Evolutionary conservation across 352 stramenopile species (phyloP).

Genomic region (Phytopythium litorale): DNA sequence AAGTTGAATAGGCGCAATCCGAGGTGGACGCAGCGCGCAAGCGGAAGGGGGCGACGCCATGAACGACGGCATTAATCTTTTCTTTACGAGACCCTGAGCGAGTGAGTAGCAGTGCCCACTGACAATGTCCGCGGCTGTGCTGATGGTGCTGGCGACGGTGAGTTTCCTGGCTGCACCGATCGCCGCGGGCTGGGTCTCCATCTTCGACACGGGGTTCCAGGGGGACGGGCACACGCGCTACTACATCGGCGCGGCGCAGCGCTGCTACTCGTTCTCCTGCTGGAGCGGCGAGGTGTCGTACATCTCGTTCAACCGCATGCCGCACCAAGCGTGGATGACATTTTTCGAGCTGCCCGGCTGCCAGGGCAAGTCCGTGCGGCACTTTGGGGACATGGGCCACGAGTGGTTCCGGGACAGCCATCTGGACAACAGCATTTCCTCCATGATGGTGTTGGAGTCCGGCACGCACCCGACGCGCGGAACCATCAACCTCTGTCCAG

Average conservation of each 20-base stretch:
- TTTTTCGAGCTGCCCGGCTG: neutral
- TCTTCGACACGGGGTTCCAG: neutral
- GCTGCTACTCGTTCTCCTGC: constrained; percentile 5
- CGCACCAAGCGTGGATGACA: neutral
- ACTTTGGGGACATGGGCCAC: neutral
- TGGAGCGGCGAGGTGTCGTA: neutral
- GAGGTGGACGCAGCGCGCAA: neutral
- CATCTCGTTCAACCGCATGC: neutral
- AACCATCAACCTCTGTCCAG: neutral
- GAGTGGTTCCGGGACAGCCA: neutral
- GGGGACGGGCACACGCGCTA: neutral
- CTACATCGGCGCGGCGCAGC: neutral
- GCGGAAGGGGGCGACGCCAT: no score
- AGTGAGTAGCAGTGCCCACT: no score
- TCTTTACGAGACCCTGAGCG: no score
- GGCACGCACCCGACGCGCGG: neutral
- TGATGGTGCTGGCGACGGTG: neutral
- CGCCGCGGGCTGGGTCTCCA: neutral
- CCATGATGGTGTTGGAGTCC: constrained; percentile 2
- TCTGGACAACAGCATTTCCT: neutral
- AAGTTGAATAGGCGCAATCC: no score
- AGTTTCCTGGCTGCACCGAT: neutral
- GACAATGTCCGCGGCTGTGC: no score
- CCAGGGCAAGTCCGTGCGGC: neutral
- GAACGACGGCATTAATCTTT: no score